Conservation (phyloP, 257 asterid genomes). For the Ilex asprella region DNA sequence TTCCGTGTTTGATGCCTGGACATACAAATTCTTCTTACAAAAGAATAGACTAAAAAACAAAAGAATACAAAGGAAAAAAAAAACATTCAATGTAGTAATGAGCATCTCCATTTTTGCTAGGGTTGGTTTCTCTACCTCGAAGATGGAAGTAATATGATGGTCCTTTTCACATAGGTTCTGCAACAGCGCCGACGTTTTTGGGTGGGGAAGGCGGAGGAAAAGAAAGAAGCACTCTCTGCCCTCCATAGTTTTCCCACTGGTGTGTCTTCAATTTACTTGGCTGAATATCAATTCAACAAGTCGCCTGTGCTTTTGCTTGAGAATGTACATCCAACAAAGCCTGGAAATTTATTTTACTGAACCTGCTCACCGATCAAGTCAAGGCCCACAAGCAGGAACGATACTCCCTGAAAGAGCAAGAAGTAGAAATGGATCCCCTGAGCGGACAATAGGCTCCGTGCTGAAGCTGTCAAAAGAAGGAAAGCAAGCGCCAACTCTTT, state of each 20-base stretch:
- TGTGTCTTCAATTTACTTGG: no score
- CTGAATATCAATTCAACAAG: no score
- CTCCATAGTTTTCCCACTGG: not conserved
- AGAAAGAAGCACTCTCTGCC: not conserved
- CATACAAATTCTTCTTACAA: constrained; percentile 28
- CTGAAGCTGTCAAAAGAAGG: constrained; percentile 14
- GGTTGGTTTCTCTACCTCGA: constrained; percentile 4
- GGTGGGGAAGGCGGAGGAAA: no score
- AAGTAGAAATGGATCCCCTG: constrained; percentile 18
- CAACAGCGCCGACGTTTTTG: no score
- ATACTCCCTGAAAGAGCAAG: constrained; percentile 18
- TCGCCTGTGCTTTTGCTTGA: no score
- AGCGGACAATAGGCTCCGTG: constrained; percentile 13
- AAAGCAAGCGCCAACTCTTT: constrained; percentile 11
- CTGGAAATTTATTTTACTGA: not conserved
- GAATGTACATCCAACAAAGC: no score
- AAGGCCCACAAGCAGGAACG: constrained; percentile 16
- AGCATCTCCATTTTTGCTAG: constrained; percentile 13
- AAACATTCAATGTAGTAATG: not conserved
- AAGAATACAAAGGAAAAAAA: constrained; percentile 20
- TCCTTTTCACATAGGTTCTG: no score
- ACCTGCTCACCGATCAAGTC: constrained; percentile 17
- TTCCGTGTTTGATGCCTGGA: not conserved
- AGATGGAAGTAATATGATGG: not conserved
- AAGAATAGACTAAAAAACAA: constrained; percentile 26